Conservation (phyloP, 78 protist genomes). For the Cavenderia fasciculata region DNA sequence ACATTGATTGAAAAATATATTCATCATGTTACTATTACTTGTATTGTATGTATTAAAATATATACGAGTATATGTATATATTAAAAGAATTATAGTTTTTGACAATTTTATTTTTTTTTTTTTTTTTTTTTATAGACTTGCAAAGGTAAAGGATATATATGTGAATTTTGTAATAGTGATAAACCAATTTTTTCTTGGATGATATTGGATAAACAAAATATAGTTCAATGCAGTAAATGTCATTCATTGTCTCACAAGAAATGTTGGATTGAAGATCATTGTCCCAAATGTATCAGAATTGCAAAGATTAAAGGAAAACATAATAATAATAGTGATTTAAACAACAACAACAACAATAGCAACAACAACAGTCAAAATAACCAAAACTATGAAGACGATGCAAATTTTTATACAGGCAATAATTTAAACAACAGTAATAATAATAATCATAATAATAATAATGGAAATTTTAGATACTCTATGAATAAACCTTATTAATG, state of each 20-base stretch:
- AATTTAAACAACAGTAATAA: no score
- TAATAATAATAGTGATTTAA: neutral
- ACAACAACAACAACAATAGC: no score
- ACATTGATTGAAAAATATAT: conserved; percentile 28
- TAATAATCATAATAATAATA: no score
- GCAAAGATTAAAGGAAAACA: neutral
- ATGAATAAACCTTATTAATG: no score
- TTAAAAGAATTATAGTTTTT: neutral
- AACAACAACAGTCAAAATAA: no score
- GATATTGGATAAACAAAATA: conserved; percentile 39
- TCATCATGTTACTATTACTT: conserved; percentile 41
- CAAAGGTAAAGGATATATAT: conserved; percentile 70
- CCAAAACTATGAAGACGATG: no score
- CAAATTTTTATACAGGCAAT: no score
- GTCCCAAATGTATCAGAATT: conserved; percentile 63
- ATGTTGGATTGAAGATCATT: conserved; percentile 21
- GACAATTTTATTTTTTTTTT: no score
- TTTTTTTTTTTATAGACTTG: conserved; percentile 33
- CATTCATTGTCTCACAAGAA: conserved; percentile 35
- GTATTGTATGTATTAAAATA: conserved; percentile 33
- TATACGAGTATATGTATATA: neutral
- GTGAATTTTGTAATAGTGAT: conserved; percentile 53
- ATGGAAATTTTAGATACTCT: no score
- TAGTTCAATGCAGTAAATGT: conserved; percentile 41
- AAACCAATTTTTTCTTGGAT: conserved; percentile 72